phyloP scores from a whole-genome alignment of 2,329 filamentous ascomycete genomes.

The Cladosporium sp. region DNA sequence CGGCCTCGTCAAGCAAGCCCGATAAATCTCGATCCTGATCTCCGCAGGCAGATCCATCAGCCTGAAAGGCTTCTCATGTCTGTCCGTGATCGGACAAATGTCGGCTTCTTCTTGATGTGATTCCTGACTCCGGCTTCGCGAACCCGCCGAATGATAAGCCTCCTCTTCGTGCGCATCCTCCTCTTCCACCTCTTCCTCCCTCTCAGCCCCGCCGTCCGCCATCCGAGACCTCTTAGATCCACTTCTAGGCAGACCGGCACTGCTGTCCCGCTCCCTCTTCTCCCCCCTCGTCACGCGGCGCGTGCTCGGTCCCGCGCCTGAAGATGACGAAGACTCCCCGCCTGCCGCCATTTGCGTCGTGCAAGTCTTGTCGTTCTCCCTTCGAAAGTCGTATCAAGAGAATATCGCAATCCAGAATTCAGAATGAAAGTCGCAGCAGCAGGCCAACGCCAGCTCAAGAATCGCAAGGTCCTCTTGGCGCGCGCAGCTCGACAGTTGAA shows the following conservation, averaged over 20 bases:
- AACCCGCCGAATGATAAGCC: too few relatives aligned
- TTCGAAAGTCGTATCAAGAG: too few relatives aligned
- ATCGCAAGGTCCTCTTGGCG: too few relatives aligned
- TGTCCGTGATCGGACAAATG: conserved; percentile 1
- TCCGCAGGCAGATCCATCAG: conserved; percentile 45
- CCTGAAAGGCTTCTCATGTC: conserved; percentile 27
- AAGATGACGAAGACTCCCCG: background rate
- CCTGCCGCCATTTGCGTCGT: conserved; percentile 7
- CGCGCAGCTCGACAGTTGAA: too few relatives aligned
- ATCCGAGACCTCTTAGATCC: conserved; percentile 9
- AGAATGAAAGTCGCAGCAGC: too few relatives aligned
- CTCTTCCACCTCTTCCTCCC: background rate
- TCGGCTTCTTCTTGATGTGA: background rate
- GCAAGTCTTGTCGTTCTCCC: too few relatives aligned
- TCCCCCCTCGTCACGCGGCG: background rate
- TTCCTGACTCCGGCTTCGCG: background rate
- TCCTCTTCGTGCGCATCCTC: background rate
- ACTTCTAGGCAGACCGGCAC: background rate
- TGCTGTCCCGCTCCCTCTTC: conserved; percentile 5
- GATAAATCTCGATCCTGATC: conserved; percentile 43
- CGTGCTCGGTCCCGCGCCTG: background rate
- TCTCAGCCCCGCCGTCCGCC: background rate
- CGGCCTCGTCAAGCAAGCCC: conserved; percentile 31
- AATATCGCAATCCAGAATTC: too few relatives aligned
- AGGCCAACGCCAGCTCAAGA: too few relatives aligned